Evolutionary conservation across 306 rosid species (phyloP).

Genomic region (Acacia melanoxylon): DNA sequence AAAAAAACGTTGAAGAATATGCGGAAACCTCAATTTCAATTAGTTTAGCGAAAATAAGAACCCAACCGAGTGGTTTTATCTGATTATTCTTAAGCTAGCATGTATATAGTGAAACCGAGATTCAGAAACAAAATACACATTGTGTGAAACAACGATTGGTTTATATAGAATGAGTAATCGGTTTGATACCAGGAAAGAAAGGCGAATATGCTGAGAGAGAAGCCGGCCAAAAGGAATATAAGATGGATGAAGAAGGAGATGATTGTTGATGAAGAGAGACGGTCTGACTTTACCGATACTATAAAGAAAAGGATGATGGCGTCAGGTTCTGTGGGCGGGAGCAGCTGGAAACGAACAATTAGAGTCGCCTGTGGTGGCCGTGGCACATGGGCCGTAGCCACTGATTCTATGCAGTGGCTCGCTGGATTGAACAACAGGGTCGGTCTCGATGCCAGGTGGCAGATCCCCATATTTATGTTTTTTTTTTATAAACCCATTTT

Average conservation of each 20-base stretch:
- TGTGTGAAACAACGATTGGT: not conserved
- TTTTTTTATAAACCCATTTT: no score
- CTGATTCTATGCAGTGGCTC: not conserved
- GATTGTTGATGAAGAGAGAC: not conserved
- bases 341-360: constrained; percentile 13
- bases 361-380: not conserved
- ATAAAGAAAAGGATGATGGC: constrained; percentile 2
- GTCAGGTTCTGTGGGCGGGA: constrained; percentile 28
- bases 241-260: constrained; percentile 14
- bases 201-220: constrained; percentile 18
- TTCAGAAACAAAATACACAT: not conserved
- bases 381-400: not conserved
- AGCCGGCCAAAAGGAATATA: not conserved
- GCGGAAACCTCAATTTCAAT: not conserved
- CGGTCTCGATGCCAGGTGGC: not conserved
- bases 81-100: not conserved
- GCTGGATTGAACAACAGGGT: not conserved
- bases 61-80: not conserved
- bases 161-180: constrained; percentile 3
- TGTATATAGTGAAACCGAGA: not conserved
- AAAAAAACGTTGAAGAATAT: constrained; percentile 1
- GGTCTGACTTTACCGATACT: not conserved
- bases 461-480: not conserved
- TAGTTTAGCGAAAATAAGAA: not conserved
- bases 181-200: constrained; percentile 34